Percentiles rank a stretch among this genome's conserved stretches.
Conservation (phyloP, 345 rosid genomes). For the Clausena lansium region DNA sequence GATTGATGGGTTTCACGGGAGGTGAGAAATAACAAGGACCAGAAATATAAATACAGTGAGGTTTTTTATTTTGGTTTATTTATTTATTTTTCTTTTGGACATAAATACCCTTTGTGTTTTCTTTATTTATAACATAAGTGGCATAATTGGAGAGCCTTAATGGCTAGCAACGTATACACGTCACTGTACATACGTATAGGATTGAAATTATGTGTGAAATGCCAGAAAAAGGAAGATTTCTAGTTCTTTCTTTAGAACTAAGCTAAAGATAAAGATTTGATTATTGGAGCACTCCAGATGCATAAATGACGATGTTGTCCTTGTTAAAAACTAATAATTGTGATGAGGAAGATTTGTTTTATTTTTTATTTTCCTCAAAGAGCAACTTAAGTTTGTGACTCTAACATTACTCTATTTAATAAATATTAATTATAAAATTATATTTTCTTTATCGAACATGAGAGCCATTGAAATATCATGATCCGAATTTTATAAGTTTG, state of each 20-base stretch:
- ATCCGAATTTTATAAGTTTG: neutral
- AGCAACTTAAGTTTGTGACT: no score
- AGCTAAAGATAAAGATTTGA: neutral
- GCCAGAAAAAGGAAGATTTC: no score
- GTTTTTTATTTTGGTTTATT: neutral
- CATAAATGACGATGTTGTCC: neutral
- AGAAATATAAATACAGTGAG: neutral
- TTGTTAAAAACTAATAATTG: neutral
- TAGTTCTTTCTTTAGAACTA: neutral
- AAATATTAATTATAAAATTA: no score
- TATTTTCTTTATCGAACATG: no score
- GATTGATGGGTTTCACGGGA: neutral
- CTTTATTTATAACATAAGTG: neutral
- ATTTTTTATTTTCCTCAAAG: no score
- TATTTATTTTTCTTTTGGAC: neutral
- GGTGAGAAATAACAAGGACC: slow-evolving; percentile 12
- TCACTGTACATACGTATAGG: neutral
- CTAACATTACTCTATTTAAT: no score
- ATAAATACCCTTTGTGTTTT: slow-evolving; percentile 8
- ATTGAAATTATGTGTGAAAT: neutral
- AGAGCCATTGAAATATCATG: no score
- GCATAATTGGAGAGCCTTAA: neutral
- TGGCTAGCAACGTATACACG: neutral
- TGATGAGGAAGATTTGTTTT: neutral
- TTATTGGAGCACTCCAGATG: neutral